A percentile compares a stretch with the other conserved stretches of the same genome.
Conservation (phyloP, 1,284 basidiomycete genomes). For the Kalmanozyma brasiliensis region DNA sequence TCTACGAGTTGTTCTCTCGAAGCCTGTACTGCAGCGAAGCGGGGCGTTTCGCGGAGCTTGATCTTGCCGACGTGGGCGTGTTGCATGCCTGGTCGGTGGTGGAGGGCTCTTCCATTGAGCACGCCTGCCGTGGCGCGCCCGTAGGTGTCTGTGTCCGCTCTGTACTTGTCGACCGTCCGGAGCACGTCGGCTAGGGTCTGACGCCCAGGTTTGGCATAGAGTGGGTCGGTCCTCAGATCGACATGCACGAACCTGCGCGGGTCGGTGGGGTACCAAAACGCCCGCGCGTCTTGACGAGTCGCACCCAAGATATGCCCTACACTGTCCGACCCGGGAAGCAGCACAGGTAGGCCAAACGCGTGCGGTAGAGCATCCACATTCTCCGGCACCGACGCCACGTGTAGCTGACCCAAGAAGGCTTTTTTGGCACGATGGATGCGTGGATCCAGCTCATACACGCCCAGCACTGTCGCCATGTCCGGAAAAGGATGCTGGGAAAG, state of each 20-base stretch:
- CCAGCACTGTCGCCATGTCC: neutral
- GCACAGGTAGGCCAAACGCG: neutral
- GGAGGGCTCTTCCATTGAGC: neutral
- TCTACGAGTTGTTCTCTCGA: neutral
- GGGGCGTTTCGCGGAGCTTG: neutral
- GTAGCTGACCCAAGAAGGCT: neutral
- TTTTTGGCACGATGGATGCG: neutral
- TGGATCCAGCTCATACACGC: neutral
- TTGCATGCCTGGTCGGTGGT: neutral
- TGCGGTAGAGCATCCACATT: neutral
- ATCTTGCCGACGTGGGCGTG: neutral
- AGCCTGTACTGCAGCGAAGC: neutral
- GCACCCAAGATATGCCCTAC: neutral
- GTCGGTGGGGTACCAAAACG: neutral
- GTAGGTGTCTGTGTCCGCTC: neutral
- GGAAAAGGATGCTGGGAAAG: neutral
- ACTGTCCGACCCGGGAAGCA: neutral
- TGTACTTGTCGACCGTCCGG: too few species aligned
- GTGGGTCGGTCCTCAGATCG: neutral
- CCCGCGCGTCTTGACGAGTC: neutral
- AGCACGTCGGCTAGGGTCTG: neutral
- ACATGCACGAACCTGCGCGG: neutral
- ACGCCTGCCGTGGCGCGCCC: slow-evolving; percentile 1
- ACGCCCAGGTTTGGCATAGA: neutral
- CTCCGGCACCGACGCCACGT: too few species aligned